Percentiles rank a stretch among this genome's conserved stretches.
Evolutionary conservation across 352 stramenopile genomes (phyloP).

Genomic region (Pythium angustatum): DNA sequence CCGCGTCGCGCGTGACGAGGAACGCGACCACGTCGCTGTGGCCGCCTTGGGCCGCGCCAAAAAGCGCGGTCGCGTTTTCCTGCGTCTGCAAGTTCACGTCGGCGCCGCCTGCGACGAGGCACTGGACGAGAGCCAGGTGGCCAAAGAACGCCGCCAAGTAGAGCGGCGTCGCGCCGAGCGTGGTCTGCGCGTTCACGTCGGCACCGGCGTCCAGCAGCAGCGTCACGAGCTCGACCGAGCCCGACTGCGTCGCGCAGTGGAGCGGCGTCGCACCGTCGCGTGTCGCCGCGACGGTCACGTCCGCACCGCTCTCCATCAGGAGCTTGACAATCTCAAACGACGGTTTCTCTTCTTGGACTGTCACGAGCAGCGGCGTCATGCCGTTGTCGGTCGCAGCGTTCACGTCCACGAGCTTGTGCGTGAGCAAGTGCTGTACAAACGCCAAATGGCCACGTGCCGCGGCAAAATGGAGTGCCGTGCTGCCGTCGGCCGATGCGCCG

Average conservation of each 20-base stretch:
- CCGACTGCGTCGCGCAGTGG: constrained; percentile 27
- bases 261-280: constrained; percentile 27
- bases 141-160: constrained; percentile 32
- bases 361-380: constrained; percentile 31
- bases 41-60: constrained; percentile 28
- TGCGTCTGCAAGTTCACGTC: constrained; percentile 28
- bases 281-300: constrained; percentile 11
- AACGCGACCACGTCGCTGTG: constrained; percentile 30
- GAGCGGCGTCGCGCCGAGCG: constrained; percentile 27
- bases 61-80: constrained; percentile 26
- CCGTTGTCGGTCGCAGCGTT: constrained; percentile 23
- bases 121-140: constrained; percentile 24
- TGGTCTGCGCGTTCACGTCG: constrained; percentile 30
- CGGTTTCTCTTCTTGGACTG: constrained; percentile 22
- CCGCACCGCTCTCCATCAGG: constrained; percentile 22
- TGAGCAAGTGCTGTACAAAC: constrained; percentile 23
- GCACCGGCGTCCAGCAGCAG: constrained; percentile 26
- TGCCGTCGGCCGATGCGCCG: constrained; percentile 19
- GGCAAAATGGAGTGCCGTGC: constrained; percentile 30
- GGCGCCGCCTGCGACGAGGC: constrained; percentile 24
- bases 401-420: constrained; percentile 27
- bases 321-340: constrained; percentile 22
- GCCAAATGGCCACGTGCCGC: constrained; percentile 18
- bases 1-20: constrained; percentile 23
- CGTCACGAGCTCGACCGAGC: constrained; percentile 22